phyloP scores from a whole-genome alignment of 768 basidiomycete species.

The Suillus lakei region DNA sequence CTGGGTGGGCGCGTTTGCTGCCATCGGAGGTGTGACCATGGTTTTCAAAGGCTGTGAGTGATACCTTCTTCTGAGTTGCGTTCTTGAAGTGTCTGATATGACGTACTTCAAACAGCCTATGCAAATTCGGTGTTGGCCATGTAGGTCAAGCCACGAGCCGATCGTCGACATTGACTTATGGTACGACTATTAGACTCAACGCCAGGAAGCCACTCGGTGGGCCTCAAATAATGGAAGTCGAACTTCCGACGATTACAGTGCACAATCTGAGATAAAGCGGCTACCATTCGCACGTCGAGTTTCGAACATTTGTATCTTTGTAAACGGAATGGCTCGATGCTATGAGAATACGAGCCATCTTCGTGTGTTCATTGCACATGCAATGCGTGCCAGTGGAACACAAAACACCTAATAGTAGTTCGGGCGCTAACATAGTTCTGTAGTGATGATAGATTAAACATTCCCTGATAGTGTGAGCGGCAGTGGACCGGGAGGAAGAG shows the following conservation, averaged over 20 bases:
- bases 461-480: too few species aligned
- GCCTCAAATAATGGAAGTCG: neutral
- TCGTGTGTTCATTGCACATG: neutral
- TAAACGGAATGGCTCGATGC: neutral
- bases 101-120: neutral
- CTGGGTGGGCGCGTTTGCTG: neutral
- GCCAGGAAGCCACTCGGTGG: neutral
- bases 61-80: neutral
- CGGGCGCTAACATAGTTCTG: neutral
- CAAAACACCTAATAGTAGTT: neutral
- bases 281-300: neutral
- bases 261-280: neutral
- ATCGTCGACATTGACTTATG: too few species aligned
- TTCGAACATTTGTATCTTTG: neutral
- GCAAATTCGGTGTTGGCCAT: conserved; percentile 1
- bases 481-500: too few species aligned
- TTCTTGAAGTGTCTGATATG: neutral
- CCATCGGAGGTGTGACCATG: neutral
- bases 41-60: conserved; percentile 6
- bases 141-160: neutral
- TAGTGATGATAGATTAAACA: too few species aligned
- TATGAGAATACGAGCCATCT: neutral
- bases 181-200: neutral
- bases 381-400: neutral
- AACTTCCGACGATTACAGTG: neutral